phyloP scores from a whole-genome alignment of 2,329 filamentous ascomycete species.

The Diaporthe sp. region DNA sequence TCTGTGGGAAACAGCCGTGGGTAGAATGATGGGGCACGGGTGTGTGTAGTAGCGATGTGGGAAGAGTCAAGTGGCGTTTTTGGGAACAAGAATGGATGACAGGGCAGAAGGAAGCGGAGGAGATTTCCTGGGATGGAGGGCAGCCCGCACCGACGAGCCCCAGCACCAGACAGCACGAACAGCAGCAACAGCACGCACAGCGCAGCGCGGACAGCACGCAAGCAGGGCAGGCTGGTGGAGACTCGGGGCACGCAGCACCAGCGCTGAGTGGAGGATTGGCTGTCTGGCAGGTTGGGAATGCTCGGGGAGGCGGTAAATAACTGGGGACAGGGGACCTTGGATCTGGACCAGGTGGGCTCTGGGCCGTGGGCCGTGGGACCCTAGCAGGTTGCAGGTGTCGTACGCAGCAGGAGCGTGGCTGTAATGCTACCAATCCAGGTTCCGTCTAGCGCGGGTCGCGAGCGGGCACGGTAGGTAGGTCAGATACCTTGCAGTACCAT shows the following conservation, averaged over 20 bases:
- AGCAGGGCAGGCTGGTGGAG: conserved; percentile 18
- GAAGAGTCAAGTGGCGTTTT: conserved; percentile 39
- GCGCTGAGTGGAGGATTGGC: conserved; percentile 14
- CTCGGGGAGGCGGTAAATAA: conserved; percentile 29
- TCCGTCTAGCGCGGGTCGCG: conserved; percentile 11
- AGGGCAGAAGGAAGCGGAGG: conserved; percentile 37
- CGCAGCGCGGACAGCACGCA: conserved; percentile 13
- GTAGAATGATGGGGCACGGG: background rate
- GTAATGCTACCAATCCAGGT: conserved; percentile 23
- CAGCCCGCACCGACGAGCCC: conserved; percentile 16
- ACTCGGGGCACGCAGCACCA: conserved; percentile 15
- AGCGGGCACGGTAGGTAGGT: conserved; percentile 8
- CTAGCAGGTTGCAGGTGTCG: conserved; percentile 9
- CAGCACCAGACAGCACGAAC: conserved; percentile 22
- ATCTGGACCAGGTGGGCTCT: conserved; percentile 31
- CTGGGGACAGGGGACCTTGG: conserved; percentile 30
- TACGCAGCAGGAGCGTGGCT: conserved; percentile 29
- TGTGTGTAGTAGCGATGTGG: conserved; percentile 7
- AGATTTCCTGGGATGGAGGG: conserved; percentile 42
- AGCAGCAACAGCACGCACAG: conserved; percentile 21
- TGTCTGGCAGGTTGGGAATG: conserved; percentile 30
- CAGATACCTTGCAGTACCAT: background rate
- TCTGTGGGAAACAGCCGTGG: background rate
- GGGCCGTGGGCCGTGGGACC: conserved; percentile 8
- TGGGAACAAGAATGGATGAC: conserved; percentile 32